phyloP scores from a whole-genome alignment of 2,329 filamentous ascomycete genomes.

The Diaporthe citrichinensis region DNA sequence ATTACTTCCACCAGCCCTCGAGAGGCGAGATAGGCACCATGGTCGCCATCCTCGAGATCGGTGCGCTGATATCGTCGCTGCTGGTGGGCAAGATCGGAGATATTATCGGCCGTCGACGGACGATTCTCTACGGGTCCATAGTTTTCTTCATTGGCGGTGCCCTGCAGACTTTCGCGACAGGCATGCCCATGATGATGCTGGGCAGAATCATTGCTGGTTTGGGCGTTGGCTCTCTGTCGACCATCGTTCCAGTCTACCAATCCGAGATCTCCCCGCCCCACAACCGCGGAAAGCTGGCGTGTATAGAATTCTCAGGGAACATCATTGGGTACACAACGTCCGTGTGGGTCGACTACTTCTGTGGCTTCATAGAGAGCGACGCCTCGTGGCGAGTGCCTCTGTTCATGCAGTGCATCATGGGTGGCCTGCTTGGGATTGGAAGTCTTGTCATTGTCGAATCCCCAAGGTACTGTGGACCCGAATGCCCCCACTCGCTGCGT shows the following conservation, averaged over 20 bases:
- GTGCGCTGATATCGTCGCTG: slow-evolving; percentile 91
- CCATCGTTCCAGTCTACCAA: slow-evolving; percentile 94
- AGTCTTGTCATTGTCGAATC: slow-evolving; percentile 97
- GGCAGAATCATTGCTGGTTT: slow-evolving; percentile 88
- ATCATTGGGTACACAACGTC: slow-evolving; percentile 96
- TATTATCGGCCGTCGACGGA: slow-evolving; percentile 88
- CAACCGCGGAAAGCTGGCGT: slow-evolving; percentile 94
- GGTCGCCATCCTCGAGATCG: slow-evolving; percentile 96
- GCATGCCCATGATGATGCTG: slow-evolving; percentile 90
- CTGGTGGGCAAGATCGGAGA: slow-evolving; percentile 91
- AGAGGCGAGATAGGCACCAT: slow-evolving; percentile 93
- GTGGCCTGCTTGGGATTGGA: slow-evolving; percentile 84
- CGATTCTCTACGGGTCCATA: slow-evolving; percentile 93
- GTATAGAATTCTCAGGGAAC: slow-evolving; percentile 98
- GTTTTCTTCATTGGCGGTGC: slow-evolving; percentile 90
- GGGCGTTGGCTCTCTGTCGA: slow-evolving; percentile 89
- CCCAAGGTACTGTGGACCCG: slow-evolving; percentile 74
- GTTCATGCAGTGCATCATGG: slow-evolving; percentile 95
- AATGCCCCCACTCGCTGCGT: slow-evolving; percentile 35
- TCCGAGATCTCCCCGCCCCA: slow-evolving; percentile 97
- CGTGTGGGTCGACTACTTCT: slow-evolving; percentile 99
- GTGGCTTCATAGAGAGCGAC: slow-evolving; percentile 87
- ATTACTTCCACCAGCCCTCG: slow-evolving; percentile 92
- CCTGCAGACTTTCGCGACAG: slow-evolving; percentile 84
- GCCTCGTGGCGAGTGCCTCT: slow-evolving; percentile 93